phyloP scores from a whole-genome alignment of 2,329 filamentous ascomycete species.

The Chalaropsis ovoidea region DNA sequence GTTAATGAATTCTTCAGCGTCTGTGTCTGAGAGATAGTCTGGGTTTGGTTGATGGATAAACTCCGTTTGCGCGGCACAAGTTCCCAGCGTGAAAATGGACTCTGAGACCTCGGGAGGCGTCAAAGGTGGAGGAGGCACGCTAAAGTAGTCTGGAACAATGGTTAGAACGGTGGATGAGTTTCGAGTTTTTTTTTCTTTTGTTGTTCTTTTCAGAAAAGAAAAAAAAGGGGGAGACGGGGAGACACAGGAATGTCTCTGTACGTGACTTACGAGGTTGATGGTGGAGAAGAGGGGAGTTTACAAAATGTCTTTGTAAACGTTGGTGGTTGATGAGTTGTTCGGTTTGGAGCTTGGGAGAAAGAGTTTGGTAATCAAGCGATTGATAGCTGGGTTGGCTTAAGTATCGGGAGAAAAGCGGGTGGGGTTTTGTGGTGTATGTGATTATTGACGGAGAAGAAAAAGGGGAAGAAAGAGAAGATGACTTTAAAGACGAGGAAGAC shows the following conservation, averaged over 20 bases:
- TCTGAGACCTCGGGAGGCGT: conserved; percentile 40
- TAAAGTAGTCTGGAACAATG: background rate
- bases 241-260: background rate
- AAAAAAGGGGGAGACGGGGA: background rate
- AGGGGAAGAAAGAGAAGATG: background rate
- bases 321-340: conserved; percentile 18
- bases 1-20: conserved; percentile 27
- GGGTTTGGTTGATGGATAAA: conserved; percentile 44
- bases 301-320: conserved; percentile 16
- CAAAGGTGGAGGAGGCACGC: conserved; percentile 38
- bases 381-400: conserved; percentile 4
- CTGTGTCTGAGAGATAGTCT: conserved; percentile 37
- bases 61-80: conserved; percentile 31
- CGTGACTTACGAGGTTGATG: conserved; percentile 6
- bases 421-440: conserved; percentile 18
- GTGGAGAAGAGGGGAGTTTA: conserved; percentile 7
- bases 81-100: conserved; percentile 37
- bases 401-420: conserved; percentile 5
- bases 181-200: too few species aligned
- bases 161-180: background rate
- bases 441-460: conserved; percentile 16
- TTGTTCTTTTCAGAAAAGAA: background rate
- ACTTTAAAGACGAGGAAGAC: background rate
- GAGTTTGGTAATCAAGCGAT: conserved; percentile 12
- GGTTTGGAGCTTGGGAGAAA: conserved; percentile 4